Conservation (phyloP, 2,329 filamentous ascomycete species). For the Cordyceps farinosa region DNA sequence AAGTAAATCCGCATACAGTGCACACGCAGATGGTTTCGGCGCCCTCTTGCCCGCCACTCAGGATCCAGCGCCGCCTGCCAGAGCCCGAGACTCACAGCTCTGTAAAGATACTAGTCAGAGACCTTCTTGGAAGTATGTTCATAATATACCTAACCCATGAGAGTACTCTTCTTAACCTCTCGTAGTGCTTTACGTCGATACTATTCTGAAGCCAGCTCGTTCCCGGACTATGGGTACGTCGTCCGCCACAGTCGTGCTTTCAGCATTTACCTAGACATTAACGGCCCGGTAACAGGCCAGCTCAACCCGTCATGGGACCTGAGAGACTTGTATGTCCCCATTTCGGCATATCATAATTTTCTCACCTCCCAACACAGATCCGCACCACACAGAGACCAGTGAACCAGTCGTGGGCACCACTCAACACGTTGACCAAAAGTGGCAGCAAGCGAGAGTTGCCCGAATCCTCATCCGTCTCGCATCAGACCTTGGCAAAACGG, state of each 20-base stretch:
- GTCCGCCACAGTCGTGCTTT: constrained; percentile 15
- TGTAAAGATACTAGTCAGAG: neutral
- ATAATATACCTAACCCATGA: neutral
- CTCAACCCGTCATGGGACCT: constrained; percentile 11
- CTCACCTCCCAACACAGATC: neutral
- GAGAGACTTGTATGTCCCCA: neutral
- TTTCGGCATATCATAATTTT: neutral
- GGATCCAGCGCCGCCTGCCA: neutral
- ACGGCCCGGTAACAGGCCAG: constrained; percentile 24
- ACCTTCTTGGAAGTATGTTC: constrained; percentile 2
- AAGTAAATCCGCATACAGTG: neutral
- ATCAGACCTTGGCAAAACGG: constrained; percentile 25
- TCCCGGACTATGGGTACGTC: constrained; percentile 42
- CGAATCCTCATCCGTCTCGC: constrained; percentile 5
- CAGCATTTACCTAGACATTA: constrained; percentile 12
- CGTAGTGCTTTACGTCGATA: constrained; percentile 34
- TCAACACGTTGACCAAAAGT: constrained; percentile 22
- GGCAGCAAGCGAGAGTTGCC: constrained; percentile 9
- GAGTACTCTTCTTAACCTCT: neutral
- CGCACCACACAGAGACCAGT: constrained; percentile 22
- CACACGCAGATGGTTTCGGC: neutral
- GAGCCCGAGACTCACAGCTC: neutral
- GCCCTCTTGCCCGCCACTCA: neutral
- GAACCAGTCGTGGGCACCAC: constrained; percentile 23
- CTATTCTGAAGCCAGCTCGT: constrained; percentile 35